phyloP scores from a whole-genome alignment of 805 yeast species.

The Candida ipomoeae region DNA sequence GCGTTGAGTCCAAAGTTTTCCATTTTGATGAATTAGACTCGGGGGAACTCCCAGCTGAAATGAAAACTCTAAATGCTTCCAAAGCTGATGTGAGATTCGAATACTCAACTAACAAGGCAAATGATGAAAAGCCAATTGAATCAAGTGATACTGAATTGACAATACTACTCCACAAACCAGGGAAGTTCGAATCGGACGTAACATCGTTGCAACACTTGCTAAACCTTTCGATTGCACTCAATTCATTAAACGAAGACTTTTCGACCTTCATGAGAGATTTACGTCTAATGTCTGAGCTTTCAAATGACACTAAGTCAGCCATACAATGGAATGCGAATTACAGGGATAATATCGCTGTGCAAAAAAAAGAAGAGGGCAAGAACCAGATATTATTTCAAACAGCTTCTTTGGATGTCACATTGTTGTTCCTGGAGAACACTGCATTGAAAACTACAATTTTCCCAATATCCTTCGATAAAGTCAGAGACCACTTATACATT shows the following conservation, averaged over 20 bases:
- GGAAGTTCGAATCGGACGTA: slow-evolving; percentile 21
- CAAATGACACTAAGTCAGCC: neutral
- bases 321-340: neutral
- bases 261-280: slow-evolving; percentile 2
- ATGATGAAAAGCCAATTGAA: neutral
- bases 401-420: slow-evolving; percentile 28
- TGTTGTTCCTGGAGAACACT: slow-evolving; percentile 17
- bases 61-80: neutral
- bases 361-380: neutral
- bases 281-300: slow-evolving; percentile 3
- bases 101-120: slow-evolving; percentile 19
- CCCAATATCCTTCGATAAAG: slow-evolving; percentile 44
- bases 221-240: slow-evolving; percentile 23
- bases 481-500: slow-evolving; percentile 27
- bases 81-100: slow-evolving; percentile 56
- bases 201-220: slow-evolving; percentile 22
- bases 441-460: slow-evolving; percentile 27
- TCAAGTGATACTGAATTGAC: neutral
- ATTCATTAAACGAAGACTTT: slow-evolving; percentile 18
- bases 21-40: slow-evolving; percentile 17
- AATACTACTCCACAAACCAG: slow-evolving; percentile 22
- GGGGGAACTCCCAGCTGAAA: neutral
- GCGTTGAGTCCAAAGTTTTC: slow-evolving; percentile 24
- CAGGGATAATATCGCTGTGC: neutral
- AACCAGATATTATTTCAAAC: slow-evolving; percentile 37